Evolutionary conservation across 441 rosid species (phyloP), one percentile per base, ranked within the genome.

Genomic region (Croton setiger): DNA sequence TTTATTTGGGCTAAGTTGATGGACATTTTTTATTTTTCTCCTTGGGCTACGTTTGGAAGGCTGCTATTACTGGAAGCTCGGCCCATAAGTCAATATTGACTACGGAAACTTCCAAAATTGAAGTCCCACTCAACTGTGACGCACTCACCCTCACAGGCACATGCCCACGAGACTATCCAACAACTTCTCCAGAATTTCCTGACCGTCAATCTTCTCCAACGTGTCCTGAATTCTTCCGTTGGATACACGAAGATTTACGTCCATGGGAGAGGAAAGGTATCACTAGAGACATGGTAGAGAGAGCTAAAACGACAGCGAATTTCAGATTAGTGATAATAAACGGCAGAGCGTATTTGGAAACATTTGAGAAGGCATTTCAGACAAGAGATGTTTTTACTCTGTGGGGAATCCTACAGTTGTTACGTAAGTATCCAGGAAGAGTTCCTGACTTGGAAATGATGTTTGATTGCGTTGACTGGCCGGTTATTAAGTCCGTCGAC

Each of bases 381-480:
- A 78, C 83, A 0, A 83, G 93, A 56, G 93, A 88, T 60, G 77
- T 74, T 64, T 88, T 83, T 74, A 85, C 93, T 7, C 45, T 82
- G 66, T 88, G 93, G 91, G 91, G 93, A 55, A 83, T 88, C 60
- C 63, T 85, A 53, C 93, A 88, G 81, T 67, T 86, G 77, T 60
- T 86, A 17, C 77, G 89, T 57, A 69, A 59, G 87, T 86, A 86
- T 54, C 91, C 91, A 0, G 89, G 89, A 0, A 69, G 70, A 63
- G 33, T 88, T n/a, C 93, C 91, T 9, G 91, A 88, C 69, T 69
- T 88, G 72, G 93, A 88, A 33, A 70, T 88, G 48, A 81, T 85
- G 88, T 88, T 88, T 54, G 89, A 86, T 58, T 86, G 93, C 49
- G 87, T 78, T 31, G 93, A 86, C 63, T 82, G 91, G 88, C 93